Conservation (phyloP, 2,329 filamentous ascomycete genomes). For the Penicillium rolfsii region DNA sequence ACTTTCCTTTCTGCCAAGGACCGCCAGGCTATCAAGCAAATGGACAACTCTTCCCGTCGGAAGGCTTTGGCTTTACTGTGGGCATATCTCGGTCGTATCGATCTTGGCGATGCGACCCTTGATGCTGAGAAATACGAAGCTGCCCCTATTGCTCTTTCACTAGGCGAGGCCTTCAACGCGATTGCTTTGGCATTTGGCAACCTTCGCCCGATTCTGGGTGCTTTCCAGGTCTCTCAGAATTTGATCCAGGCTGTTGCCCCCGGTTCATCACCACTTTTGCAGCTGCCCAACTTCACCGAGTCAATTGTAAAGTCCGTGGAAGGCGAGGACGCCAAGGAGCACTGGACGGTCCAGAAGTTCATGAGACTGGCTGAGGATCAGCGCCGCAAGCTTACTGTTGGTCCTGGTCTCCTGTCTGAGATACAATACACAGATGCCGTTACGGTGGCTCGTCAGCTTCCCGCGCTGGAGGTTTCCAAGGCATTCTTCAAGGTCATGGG, state of each 20-base stretch:
- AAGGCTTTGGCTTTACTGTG: slow-evolving; percentile 90
- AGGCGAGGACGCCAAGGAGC: slow-evolving; percentile 68
- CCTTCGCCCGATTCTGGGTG: slow-evolving; percentile 77
- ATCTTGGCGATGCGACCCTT: slow-evolving; percentile 75
- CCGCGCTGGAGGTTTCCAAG: slow-evolving; percentile 80
- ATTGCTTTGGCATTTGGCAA: slow-evolving; percentile 87
- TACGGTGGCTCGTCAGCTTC: slow-evolving; percentile 78
- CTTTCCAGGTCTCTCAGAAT: slow-evolving; percentile 81
- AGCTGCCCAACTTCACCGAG: slow-evolving; percentile 84
- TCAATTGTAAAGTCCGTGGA: slow-evolving; percentile 52
- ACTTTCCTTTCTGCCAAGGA: slow-evolving; percentile 70
- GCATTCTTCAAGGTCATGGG: slow-evolving; percentile 98
- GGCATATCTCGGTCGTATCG: slow-evolving; percentile 89
- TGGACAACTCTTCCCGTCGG: slow-evolving; percentile 78
- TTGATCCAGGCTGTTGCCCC: slow-evolving; percentile 89
- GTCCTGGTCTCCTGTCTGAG: slow-evolving; percentile 70
- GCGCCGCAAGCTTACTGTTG: slow-evolving; percentile 71
- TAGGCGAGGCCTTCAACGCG: slow-evolving; percentile 84
- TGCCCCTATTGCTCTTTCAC: slow-evolving; percentile 79
- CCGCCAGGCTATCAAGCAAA: slow-evolving; percentile 72
- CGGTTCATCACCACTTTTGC: slow-evolving; percentile 80
- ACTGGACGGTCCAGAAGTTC: slow-evolving; percentile 81
- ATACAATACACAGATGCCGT: slow-evolving; percentile 77
- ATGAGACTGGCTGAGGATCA: slow-evolving; percentile 80
- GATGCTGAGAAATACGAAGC: slow-evolving; percentile 83